Conservation (phyloP, 177 flowering plant genomes). For the Telopea speciosissima region DNA sequence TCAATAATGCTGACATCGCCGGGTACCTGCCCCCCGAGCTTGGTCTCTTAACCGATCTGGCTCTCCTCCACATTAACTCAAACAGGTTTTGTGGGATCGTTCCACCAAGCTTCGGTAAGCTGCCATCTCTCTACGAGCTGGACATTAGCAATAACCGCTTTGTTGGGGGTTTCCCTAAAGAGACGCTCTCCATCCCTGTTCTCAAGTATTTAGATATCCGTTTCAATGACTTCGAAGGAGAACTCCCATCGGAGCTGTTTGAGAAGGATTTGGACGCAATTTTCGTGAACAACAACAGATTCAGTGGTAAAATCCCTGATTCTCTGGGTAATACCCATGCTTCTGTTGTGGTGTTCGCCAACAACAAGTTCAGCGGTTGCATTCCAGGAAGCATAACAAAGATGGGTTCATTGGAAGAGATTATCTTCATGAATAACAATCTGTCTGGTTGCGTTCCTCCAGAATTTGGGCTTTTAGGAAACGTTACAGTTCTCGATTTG, state of each 20-base stretch:
- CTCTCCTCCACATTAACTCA: background rate
- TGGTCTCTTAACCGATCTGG: background rate
- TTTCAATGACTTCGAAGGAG: background rate
- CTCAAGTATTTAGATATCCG: background rate
- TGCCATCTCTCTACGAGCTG: background rate
- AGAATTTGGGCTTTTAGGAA: conserved; percentile 26
- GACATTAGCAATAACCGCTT: background rate
- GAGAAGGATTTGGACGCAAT: background rate
- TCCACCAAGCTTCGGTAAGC: background rate
- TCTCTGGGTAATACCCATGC: background rate
- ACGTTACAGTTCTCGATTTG: conserved; percentile 25
- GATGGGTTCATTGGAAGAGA: background rate
- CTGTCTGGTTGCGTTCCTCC: background rate
- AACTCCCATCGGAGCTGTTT: background rate
- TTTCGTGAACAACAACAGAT: background rate
- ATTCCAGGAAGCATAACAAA: background rate
- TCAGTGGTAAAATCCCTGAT: background rate
- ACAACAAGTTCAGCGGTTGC: conserved; percentile 2
- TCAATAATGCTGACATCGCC: background rate
- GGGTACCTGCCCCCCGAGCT: background rate
- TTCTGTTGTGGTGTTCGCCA: background rate
- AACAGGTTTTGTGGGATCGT: background rate
- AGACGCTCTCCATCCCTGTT: background rate
- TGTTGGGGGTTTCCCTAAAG: background rate
- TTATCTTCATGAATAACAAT: background rate